Base-by-base conservation (phyloP, 169 alveolate genomes). In the Babesia divergens region DNA sequence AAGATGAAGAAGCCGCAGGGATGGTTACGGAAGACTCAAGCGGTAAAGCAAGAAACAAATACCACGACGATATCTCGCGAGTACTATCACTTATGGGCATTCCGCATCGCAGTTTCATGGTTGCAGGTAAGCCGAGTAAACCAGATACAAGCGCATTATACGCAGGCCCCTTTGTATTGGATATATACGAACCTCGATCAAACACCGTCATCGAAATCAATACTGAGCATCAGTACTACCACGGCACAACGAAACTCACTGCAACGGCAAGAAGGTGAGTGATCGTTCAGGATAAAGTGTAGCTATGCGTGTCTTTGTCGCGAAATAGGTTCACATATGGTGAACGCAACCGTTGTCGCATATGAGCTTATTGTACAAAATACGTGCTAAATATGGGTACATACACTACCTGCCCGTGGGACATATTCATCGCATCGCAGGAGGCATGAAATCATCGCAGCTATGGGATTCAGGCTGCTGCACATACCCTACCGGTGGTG, bases 401-500 rank as follows among this genome's bases (percentile, higher is more conserved):
- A n/a, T n/a, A n/a, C n/a, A n/a, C n/a, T n/a, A n/a, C n/a, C n/a
- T n/a, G n/a, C n/a, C n/a, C n/a, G n/a, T n/a, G n/a, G n/a, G n/a
- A n/a, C n/a, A n/a, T n/a, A n/a, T n/a, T n/a, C n/a, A n/a, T n/a
- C n/a, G 11, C 9, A 29, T 18, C 46, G 22, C 43, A 80, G 93
- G 90, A 58, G 93, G 28, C 93, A 87, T 51, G 87, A 87, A 26
- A 55, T 87, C 55, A 75, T 87, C 38, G 44, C 81, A 6, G 90
- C 62, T 22, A 87, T 87, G 93, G 93, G 93, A 16, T 87, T 72
- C 69, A 74, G 77, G 18, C 70, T 87, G 54, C 55, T 87, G 32
- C 85, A 79, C 69, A 74, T 87, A 50, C 87, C 93, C 7, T 76
- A 83, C 47, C 32, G 74, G 31, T 70, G 84, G 85, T 87, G 93